phyloP scores from a whole-genome alignment of 2,329 filamentous ascomycete genomes.

The Claviceps sp. region DNA sequence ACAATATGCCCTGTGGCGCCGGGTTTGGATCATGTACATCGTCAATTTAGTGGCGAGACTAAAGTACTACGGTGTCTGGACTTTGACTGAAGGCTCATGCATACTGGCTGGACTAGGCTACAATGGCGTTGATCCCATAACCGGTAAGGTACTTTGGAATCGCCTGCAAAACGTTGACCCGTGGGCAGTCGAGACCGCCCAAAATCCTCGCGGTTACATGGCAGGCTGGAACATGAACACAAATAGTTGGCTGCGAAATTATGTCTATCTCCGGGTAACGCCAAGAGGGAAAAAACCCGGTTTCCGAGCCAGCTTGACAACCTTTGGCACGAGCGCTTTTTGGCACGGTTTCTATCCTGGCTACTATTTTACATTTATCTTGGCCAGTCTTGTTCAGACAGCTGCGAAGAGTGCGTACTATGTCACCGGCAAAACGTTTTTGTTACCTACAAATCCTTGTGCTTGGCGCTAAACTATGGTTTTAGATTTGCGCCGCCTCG shows the following conservation, averaged over 20 bases:
- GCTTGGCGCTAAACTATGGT: neutral
- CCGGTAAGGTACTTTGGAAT: conserved; percentile 77
- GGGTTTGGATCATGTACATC: conserved; percentile 72
- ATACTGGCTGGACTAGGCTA: conserved; percentile 90
- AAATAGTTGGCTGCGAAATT: conserved; percentile 91
- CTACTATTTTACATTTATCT: conserved; percentile 82
- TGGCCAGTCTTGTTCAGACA: conserved; percentile 85
- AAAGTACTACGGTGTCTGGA: conserved; percentile 98
- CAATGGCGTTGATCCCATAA: conserved; percentile 76
- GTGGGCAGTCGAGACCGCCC: conserved; percentile 72
- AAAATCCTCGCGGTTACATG: conserved; percentile 86
- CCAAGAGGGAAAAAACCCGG: conserved; percentile 92
- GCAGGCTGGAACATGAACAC: conserved; percentile 98
- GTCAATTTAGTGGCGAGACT: conserved; percentile 67
- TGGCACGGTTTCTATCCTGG: conserved; percentile 98
- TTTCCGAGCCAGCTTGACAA: conserved; percentile 86
- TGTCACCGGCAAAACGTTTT: neutral
- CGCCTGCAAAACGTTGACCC: conserved; percentile 82
- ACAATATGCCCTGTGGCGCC: conserved; percentile 52
- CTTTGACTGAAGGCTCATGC: conserved; percentile 81
- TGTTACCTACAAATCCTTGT: neutral
- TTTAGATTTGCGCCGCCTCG: conserved; percentile 71
- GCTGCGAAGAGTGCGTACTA: conserved; percentile 74
- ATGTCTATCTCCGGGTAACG: conserved; percentile 88
- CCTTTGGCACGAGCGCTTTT: conserved; percentile 85